These are phyloP conservation scores for Thelonectria olida DNA, from an alignment of 2,329 filamentous ascomycete species.

Conservation along the genomic window DNA sequence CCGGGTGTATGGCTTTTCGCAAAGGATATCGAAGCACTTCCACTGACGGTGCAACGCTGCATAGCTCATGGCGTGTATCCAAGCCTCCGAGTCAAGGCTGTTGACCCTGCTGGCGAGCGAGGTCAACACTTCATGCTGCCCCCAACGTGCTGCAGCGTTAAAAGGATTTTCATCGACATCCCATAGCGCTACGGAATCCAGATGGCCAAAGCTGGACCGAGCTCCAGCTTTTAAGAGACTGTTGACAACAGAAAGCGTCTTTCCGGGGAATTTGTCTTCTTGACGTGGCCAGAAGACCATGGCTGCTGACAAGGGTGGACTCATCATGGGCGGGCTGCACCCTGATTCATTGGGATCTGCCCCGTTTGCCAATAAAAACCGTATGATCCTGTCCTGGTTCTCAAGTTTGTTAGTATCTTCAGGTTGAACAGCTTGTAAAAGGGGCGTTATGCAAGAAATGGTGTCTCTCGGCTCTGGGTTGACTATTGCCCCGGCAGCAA, in stretches of 20 bases:
- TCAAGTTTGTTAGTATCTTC: not conserved
- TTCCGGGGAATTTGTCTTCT: not conserved
- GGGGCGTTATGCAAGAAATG: not conserved
- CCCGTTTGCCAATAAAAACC: slow-evolving; percentile 1
- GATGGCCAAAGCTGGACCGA: not conserved
- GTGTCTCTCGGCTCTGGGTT: not conserved
- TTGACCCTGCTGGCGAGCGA: not conserved
- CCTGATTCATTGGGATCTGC: not conserved
- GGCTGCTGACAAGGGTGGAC: not conserved
- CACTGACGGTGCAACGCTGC: not conserved
- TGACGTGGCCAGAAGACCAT: not conserved
- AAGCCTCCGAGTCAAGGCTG: not conserved
- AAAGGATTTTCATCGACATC: not conserved
- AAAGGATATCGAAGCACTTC: not conserved
- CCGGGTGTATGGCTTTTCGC: not conserved
- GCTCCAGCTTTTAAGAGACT: not conserved
- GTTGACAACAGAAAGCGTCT: not conserved
- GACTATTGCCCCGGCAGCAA: not conserved
- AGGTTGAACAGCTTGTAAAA: not conserved
- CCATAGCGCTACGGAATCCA: not conserved
- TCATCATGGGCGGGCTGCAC: not conserved
- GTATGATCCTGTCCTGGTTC: not conserved
- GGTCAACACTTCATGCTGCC: not conserved
- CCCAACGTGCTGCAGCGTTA: not conserved
- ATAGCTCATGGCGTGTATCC: not conserved